Evolutionary conservation across 805 yeast species (phyloP).

Genomic region (Lipomyces lipofer): DNA sequence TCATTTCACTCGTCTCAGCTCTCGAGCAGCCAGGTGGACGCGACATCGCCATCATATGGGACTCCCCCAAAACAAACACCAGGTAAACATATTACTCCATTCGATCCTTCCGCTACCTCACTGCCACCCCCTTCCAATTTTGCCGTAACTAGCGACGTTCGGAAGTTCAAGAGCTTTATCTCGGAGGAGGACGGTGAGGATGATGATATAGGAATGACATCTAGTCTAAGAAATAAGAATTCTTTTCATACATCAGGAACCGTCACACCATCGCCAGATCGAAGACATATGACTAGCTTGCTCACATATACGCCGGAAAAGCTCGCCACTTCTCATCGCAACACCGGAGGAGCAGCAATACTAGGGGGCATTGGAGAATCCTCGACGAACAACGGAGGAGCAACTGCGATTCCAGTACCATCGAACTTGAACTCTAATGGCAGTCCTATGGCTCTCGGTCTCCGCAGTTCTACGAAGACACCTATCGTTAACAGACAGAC

Average conservation of each 20-base stretch:
- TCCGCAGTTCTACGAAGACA: conserved; percentile 25
- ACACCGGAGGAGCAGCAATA: not conserved
- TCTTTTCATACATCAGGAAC: conserved; percentile 17
- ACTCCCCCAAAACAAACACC: conserved; percentile 28
- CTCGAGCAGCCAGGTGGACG: conserved; percentile 5
- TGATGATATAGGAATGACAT: conserved; percentile 4
- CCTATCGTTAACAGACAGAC: conserved; percentile 27
- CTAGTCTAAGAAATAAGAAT: conserved; percentile 7
- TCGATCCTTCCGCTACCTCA: conserved; percentile 6
- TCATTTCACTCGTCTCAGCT: conserved; percentile 12
- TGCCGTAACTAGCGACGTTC: conserved; percentile 3
- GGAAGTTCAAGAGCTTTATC: conserved; percentile 7
- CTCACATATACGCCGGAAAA: conserved; percentile 14
- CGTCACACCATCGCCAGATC: conserved; percentile 21
- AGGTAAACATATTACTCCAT: conserved; percentile 10
- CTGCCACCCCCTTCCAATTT: conserved; percentile 9
- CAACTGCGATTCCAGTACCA: not conserved
- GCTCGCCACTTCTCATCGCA: not conserved
- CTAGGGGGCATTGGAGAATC: not conserved
- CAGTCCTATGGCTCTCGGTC: conserved; percentile 24
- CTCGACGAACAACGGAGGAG: not conserved
- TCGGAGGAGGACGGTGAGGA: conserved; percentile 12
- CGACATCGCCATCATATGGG: conserved; percentile 12
- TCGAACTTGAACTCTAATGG: conserved; percentile 9
- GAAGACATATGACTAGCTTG: conserved; percentile 7